Evolutionary conservation across 495 filamentous ascomycete species (phyloP).

Genomic region (Penicillium silybi): DNA sequence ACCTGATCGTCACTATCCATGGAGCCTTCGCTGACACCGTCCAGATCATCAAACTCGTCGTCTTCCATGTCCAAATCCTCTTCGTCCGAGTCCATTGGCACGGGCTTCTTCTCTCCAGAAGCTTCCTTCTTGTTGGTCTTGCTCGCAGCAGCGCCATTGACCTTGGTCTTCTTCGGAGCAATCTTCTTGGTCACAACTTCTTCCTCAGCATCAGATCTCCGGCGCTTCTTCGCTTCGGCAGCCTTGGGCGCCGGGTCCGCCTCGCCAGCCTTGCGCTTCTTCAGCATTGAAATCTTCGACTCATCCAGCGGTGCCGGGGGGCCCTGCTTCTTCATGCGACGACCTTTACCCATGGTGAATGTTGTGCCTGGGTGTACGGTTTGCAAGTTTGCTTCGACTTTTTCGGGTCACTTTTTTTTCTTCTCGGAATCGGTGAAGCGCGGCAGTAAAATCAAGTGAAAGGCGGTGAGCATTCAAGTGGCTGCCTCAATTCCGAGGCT

Average conservation of each 20-base stretch:
- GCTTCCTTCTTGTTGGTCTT: constrained; percentile 38
- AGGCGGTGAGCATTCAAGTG: constrained; percentile 28
- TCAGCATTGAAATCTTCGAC: constrained; percentile 65
- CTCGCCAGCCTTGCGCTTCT: constrained; percentile 70
- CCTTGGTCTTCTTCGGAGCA: constrained; percentile 44
- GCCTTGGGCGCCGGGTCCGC: constrained; percentile 36
- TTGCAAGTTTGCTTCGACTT: constrained; percentile 17
- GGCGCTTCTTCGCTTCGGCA: constrained; percentile 63
- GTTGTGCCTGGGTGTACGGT: constrained; percentile 17
- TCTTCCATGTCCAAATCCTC: constrained; percentile 39
- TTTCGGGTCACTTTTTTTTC: constrained; percentile 34
- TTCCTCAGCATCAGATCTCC: constrained; percentile 48
- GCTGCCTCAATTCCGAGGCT: constrained; percentile 6
- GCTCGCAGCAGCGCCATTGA: constrained; percentile 28
- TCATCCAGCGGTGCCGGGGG: constrained; percentile 79
- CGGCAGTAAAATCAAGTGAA: constrained; percentile 28
- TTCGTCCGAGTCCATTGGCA: constrained; percentile 43
- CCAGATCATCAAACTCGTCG: constrained; percentile 54
- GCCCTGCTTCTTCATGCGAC: constrained; percentile 95
- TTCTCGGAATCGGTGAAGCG: constrained; percentile 29
- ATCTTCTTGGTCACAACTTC: constrained; percentile 26
- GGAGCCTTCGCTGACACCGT: constrained; percentile 43
- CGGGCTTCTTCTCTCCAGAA: constrained; percentile 36
- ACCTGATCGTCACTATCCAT: constrained; percentile 52
- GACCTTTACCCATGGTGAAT: constrained; percentile 76